These are phyloP conservation scores for Fabrea salina DNA, from an alignment of 169 alveolate species.

Conservation along the genomic window DNA sequence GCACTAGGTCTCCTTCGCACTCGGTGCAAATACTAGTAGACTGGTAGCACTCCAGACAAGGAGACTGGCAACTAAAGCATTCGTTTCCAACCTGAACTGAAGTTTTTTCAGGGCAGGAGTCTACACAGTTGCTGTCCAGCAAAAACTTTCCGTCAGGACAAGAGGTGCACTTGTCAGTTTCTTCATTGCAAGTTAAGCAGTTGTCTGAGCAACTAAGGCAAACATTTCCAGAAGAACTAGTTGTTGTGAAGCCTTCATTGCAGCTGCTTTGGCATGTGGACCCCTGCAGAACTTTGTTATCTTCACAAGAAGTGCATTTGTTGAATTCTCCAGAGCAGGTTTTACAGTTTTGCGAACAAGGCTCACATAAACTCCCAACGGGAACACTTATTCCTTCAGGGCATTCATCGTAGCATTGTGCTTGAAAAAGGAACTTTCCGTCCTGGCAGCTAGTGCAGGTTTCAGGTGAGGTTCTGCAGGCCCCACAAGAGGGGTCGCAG, in stretches of 20 bases:
- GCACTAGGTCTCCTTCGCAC: neutral
- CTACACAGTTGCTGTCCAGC: neutral
- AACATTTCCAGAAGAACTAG: neutral
- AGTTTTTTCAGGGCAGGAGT: neutral
- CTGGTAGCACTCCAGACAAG: neutral
- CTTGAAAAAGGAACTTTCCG: neutral
- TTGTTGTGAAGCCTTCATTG: slow-evolving; percentile 13
- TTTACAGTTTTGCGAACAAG: neutral
- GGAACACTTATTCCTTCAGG: neutral
- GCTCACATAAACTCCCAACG: neutral
- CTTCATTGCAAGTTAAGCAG: slow-evolving; percentile 7
- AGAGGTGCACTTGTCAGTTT: slow-evolving; percentile 14
- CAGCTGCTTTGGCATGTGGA: neutral
- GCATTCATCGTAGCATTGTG: neutral
- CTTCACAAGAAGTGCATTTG: neutral
- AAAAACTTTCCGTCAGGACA: neutral
- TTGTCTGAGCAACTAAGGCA: neutral
- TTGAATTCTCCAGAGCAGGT: neutral
- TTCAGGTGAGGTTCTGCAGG: neutral
- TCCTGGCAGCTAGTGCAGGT: slow-evolving; percentile 23
- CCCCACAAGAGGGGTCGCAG: slow-evolving; percentile 23
- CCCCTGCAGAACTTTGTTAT: slow-evolving; percentile 4
- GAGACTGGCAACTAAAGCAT: neutral
- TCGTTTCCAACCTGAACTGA: neutral
- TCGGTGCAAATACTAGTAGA: neutral